Percentiles rank a stretch among this genome's conserved stretches.
phyloP scores from a whole-genome alignment of 768 basidiomycete genomes.

The Cubamyces sp. region DNA sequence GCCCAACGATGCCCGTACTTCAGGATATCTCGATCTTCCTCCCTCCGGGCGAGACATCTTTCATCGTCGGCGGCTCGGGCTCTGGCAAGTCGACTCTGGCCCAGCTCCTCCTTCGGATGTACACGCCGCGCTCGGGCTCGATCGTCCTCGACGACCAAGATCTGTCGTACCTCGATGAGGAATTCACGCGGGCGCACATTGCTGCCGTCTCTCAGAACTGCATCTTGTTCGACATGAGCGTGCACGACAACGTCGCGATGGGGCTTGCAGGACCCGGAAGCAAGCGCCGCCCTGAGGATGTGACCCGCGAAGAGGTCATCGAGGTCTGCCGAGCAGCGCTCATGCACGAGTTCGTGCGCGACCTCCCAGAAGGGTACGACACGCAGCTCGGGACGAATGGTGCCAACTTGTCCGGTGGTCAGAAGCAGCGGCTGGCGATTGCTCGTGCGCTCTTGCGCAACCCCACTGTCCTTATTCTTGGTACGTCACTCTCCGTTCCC shows the following conservation, averaged over 20 bases:
- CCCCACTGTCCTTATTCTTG: constrained; percentile 88
- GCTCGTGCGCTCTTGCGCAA: constrained; percentile 85
- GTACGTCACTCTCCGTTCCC: constrained; percentile 49
- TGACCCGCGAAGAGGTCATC: constrained; percentile 70
- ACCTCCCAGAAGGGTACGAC: constrained; percentile 88
- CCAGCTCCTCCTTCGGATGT: constrained; percentile 70
- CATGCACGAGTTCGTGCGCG: constrained; percentile 84
- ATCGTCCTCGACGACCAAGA: constrained; percentile 85
- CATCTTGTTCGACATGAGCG: constrained; percentile 76
- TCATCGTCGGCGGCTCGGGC: constrained; percentile 79
- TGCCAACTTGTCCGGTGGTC: constrained; percentile 85
- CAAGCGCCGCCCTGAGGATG: constrained; percentile 48
- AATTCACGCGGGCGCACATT: constrained; percentile 70
- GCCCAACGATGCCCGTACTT: constrained; percentile 64
- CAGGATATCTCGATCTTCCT: constrained; percentile 65
- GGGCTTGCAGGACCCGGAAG: constrained; percentile 57
- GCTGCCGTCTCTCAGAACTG: constrained; percentile 80
- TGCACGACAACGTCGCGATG: constrained; percentile 88
- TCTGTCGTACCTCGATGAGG: constrained; percentile 70
- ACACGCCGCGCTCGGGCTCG: constrained; percentile 63
- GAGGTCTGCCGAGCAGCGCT: constrained; percentile 84
- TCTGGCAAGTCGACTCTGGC: constrained; percentile 79
- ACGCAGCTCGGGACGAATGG: constrained; percentile 78
- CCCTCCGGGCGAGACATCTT: constrained; percentile 73
- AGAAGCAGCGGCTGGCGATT: constrained; percentile 88